phyloP scores from a whole-genome alignment of 192 early-diverging fungal genomes.

The Funneliformis geosporum region DNA sequence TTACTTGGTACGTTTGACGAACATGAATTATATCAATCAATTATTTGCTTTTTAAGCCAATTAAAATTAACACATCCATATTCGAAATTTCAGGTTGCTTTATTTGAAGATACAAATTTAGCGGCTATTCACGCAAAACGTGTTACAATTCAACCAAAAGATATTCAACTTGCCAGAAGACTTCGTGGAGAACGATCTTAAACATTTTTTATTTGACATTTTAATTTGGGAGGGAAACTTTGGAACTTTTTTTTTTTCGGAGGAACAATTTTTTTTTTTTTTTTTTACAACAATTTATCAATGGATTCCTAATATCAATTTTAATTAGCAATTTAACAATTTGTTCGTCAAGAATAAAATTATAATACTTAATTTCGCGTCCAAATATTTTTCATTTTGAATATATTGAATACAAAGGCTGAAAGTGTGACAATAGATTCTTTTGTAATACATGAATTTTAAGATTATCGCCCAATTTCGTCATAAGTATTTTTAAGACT shows the following conservation, averaged over 20 bases:
- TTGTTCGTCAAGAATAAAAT: background rate
- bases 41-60: no score
- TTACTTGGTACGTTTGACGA: slow-evolving; percentile 70
- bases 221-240: no score
- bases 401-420: no score
- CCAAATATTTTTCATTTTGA: no score
- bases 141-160: slow-evolving; percentile 99
- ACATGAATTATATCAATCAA: no score
- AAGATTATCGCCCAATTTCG: no score
- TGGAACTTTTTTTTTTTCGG: background rate
- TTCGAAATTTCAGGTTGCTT: slow-evolving; percentile 49
- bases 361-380: background rate
- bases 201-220: slow-evolving; percentile 11
- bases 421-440: no score
- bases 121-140: slow-evolving; percentile 99
- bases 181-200: slow-evolving; percentile 91
- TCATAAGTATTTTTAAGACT: no score
- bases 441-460: no score
- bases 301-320: no score
- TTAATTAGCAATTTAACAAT: no score
- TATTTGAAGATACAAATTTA: slow-evolving; percentile 98
- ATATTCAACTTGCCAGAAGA: slow-evolving; percentile 97
- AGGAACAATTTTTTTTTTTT: background rate
- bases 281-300: background rate
- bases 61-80: background rate